A percentile compares a stretch with the other conserved stretches of the same genome.
phyloP scores from a whole-genome alignment of 768 basidiomycete genomes.

The Naematelia aurantialba region DNA sequence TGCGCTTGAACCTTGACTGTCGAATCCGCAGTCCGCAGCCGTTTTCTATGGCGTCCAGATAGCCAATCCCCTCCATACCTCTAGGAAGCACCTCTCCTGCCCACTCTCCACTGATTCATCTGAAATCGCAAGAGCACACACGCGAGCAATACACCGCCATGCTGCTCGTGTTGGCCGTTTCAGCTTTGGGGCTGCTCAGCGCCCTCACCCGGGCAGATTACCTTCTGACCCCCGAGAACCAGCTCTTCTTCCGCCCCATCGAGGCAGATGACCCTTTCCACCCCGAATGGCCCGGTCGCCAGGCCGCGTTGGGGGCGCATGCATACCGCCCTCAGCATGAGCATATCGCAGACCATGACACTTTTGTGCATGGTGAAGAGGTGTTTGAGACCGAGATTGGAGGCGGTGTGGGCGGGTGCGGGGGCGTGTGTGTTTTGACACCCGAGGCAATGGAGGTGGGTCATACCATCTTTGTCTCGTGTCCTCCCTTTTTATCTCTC shows the following conservation, averaged over 20 bases:
- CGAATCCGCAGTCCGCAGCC: too few relatives aligned
- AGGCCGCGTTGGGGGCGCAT: conserved; percentile 3
- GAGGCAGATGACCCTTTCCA: conserved; percentile 2
- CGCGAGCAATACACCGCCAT: too few relatives aligned
- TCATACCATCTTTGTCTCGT: not conserved
- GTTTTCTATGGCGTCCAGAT: too few relatives aligned
- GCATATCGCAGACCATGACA: not conserved
- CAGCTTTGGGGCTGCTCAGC: not conserved
- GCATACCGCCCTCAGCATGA: not conserved
- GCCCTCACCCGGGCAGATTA: not conserved
- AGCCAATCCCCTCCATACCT: too few relatives aligned
- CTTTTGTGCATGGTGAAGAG: too few relatives aligned
- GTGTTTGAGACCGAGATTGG: not conserved
- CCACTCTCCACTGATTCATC: too few relatives aligned
- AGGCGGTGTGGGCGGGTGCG: conserved; percentile 2
- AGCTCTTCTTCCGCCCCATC: conserved; percentile 4
- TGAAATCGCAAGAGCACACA: too few relatives aligned
- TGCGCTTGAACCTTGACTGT: too few relatives aligned
- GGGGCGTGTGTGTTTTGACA: conserved; percentile 12
- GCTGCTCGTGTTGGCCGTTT: not conserved
- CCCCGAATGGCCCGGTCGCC: conserved; percentile 9
- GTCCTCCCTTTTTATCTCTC: too few relatives aligned
- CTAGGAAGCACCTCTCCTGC: too few relatives aligned
- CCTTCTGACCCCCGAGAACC: not conserved
- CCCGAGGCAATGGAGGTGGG: conserved; percentile 14